Percentiles rank a stretch among this genome's conserved stretches.
These are phyloP conservation scores for Exophiala spinifera DNA, from an alignment of 2,329 filamentous ascomycete species.

Conservation along the genomic window DNA sequence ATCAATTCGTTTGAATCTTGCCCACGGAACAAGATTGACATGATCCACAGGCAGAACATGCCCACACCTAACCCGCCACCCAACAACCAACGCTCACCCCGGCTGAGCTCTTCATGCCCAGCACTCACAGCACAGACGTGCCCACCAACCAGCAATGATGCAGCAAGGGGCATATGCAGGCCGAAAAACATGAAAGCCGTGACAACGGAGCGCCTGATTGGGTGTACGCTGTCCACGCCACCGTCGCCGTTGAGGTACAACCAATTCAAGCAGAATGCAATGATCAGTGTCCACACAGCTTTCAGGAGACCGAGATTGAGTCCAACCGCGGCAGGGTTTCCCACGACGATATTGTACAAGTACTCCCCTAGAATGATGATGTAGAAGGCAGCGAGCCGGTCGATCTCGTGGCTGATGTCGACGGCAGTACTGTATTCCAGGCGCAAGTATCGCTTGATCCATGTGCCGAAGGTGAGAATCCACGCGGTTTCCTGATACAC, in stretches of 20 bases:
- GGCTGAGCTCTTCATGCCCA: constrained; percentile 40
- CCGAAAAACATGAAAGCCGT: constrained; percentile 48
- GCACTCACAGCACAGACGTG: constrained; percentile 46
- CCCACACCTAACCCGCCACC: constrained; percentile 49
- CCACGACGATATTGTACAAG: constrained; percentile 49
- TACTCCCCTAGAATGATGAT: constrained; percentile 54
- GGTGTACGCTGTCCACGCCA: constrained; percentile 44
- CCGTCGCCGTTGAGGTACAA: constrained; percentile 51
- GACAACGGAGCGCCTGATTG: constrained; percentile 44
- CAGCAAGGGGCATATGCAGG: constrained; percentile 46
- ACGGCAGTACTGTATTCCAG: constrained; percentile 49
- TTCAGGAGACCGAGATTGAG: constrained; percentile 45
- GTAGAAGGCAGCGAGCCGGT: constrained; percentile 51
- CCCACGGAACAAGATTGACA: constrained; percentile 12
- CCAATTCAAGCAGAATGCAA: constrained; percentile 53
- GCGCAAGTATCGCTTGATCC: constrained; percentile 43
- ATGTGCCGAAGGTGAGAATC: constrained; percentile 46
- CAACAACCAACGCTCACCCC: constrained; percentile 47
- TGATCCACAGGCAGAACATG: constrained; percentile 40
- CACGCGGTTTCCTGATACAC: constrained; percentile 43
- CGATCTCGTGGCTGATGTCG: constrained; percentile 50
- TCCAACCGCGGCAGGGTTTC: constrained; percentile 46
- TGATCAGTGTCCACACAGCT: constrained; percentile 49
- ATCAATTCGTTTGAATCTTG: constrained; percentile 7
- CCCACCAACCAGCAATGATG: constrained; percentile 48